A percentile compares a stretch with the other conserved stretches of the same genome.
These are phyloP conservation scores for Gracilaria gracilis DNA, from an alignment of 23 red algal genomes.

Conservation along the genomic window DNA sequence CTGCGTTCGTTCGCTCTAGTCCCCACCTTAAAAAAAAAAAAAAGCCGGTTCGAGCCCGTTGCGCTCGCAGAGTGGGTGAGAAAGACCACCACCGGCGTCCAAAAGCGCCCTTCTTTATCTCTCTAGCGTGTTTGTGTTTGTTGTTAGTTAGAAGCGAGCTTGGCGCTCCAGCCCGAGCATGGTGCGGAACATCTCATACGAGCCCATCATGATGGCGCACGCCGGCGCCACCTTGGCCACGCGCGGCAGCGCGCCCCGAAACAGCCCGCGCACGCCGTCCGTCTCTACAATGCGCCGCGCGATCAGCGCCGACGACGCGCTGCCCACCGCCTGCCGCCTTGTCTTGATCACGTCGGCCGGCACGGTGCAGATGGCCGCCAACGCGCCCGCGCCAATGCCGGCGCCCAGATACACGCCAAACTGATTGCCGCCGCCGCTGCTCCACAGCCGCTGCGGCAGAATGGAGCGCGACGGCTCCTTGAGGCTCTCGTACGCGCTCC, in stretches of 20 bases:
- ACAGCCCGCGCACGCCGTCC: conserved; percentile 82
- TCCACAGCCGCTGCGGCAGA: conserved; percentile 7
- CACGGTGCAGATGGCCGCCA: conserved; percentile 85
- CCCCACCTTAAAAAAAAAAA: neutral
- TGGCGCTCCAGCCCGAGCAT: conserved; percentile 36
- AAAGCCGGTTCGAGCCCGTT: conserved; percentile 4
- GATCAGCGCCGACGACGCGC: neutral
- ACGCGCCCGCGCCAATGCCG: conserved; percentile 83
- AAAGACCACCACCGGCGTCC: conserved; percentile 57
- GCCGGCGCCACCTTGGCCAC: conserved; percentile 92
- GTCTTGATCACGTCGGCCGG: conserved; percentile 99
- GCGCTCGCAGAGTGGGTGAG: conserved; percentile 51
- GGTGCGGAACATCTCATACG: conserved; percentile 80
- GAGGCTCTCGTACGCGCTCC: conserved; percentile 95
- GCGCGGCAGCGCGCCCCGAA: conserved; percentile 85
- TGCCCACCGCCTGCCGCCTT: conserved; percentile 67
- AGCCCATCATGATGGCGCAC: conserved; percentile 99
- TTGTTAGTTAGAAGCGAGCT: no score
- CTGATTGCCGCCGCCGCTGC: neutral
- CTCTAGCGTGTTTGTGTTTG: neutral
- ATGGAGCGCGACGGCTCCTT: conserved; percentile 65
- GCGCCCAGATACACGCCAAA: conserved; percentile 57
- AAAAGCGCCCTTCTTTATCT: neutral
- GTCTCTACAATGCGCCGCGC: conserved; percentile 57
- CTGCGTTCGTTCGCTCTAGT: neutral